Evolutionary conservation across 1,139 yeast genomes (phyloP).

Genomic region (Yamadazyma triangularis): DNA sequence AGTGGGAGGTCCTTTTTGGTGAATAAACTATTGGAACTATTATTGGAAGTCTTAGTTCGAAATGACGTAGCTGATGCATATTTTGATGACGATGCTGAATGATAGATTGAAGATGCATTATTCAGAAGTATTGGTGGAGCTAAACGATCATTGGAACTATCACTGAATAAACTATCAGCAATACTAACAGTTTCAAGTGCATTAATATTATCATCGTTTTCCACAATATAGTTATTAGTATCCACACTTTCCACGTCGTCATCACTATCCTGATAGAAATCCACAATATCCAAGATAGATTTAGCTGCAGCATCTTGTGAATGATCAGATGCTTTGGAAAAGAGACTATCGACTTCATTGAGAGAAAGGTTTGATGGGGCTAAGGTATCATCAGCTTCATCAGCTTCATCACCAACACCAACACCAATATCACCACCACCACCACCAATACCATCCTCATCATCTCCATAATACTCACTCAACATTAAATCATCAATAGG

Average conservation of each 20-base stretch:
- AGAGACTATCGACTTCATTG: constrained; percentile 23
- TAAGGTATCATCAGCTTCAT: constrained; percentile 10
- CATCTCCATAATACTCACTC: too few species aligned
- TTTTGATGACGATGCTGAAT: neutral
- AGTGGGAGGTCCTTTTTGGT: neutral
- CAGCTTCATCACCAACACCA: too few species aligned
- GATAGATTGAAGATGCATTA: neutral
- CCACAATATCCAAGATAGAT: constrained; percentile 11
- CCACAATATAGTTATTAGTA: constrained; percentile 7
- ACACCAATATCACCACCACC: neutral
- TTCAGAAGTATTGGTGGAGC: neutral
- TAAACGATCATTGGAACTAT: neutral
- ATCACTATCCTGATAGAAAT: constrained; percentile 8
- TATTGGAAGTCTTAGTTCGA: neutral
- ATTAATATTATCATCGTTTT: constrained; percentile 1
- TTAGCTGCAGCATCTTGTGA: constrained; percentile 9
- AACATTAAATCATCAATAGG: too few species aligned
- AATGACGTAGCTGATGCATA: neutral
- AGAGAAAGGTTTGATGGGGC: too few species aligned
- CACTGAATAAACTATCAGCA: constrained; percentile 13
- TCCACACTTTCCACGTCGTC: constrained; percentile 3
- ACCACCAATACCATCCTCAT: neutral
- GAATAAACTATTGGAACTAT: neutral
- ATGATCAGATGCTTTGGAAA: constrained; percentile 10
- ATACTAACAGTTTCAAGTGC: constrained; percentile 8